phyloP scores from a whole-genome alignment of 78 protist genomes.

The Tieghemostelium lacteum region DNA sequence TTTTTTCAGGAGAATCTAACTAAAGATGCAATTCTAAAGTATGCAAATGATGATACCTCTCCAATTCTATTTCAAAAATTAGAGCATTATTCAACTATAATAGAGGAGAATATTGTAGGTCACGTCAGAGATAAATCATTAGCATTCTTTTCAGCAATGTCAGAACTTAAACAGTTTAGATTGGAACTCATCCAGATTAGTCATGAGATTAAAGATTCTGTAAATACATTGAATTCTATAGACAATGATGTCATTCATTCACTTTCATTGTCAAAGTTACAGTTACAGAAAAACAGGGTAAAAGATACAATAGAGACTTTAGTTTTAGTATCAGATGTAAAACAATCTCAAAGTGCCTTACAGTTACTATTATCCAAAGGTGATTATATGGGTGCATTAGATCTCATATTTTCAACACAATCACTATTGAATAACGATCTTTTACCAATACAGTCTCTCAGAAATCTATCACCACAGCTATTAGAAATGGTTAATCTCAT shows the following conservation, averaged over 20 bases:
- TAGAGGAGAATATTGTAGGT: conserved; percentile 74
- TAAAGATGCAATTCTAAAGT: conserved; percentile 25
- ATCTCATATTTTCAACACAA: conserved; percentile 58
- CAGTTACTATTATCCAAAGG: conserved; percentile 61
- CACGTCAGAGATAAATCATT: conserved; percentile 48
- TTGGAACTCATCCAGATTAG: conserved; percentile 2
- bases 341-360: conserved; percentile 67
- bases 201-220: conserved; percentile 12
- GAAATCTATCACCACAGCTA: conserved; percentile 62
- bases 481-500: conserved; percentile 44
- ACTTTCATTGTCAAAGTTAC: conserved; percentile 29
- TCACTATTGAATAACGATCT: not conserved
- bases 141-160: conserved; percentile 55
- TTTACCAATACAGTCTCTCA: not conserved
- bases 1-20: conserved; percentile 39
- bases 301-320: conserved; percentile 24
- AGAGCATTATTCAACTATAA: conserved; percentile 60
- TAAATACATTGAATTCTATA: conserved; percentile 1
- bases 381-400: conserved; percentile 77
- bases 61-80: conserved; percentile 67
- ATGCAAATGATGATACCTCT: conserved; percentile 60
- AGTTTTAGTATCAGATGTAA: conserved; percentile 13
- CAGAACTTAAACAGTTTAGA: conserved; percentile 54
- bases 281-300: conserved; percentile 58
- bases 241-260: conserved; percentile 27